These are phyloP conservation scores for Neohortaea acidophila DNA, from an alignment of 495 filamentous ascomycete species.

Conservation along the genomic window DNA sequence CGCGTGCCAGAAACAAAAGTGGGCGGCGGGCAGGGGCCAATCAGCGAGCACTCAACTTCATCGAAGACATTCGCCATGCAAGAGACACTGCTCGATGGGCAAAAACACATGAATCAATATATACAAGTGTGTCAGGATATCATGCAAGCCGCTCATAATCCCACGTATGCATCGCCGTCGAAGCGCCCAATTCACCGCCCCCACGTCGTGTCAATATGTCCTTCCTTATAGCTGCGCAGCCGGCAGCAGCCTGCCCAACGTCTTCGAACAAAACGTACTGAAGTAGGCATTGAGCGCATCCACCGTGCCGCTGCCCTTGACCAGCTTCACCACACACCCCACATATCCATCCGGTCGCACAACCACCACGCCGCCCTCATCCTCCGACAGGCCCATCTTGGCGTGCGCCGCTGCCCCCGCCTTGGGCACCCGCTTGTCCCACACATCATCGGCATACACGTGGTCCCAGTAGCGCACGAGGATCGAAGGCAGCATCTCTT, in stretches of 20 bases:
- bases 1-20: too few relatives aligned
- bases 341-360: conserved; percentile 80
- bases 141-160: too few relatives aligned
- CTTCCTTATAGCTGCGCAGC: conserved; percentile 10
- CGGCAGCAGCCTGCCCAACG: conserved; percentile 24
- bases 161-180: too few relatives aligned
- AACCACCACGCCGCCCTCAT: conserved; percentile 62
- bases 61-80: too few relatives aligned
- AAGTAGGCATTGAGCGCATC: conserved; percentile 79
- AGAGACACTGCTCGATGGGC: too few relatives aligned
- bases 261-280: conserved; percentile 38
- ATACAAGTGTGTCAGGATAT: too few relatives aligned
- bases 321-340: conserved; percentile 52
- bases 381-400: conserved; percentile 67
- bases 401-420: conserved; percentile 62
- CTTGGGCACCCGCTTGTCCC: conserved; percentile 52
- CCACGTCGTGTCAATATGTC: too few relatives aligned
- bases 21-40: too few relatives aligned
- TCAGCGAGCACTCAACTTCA: too few relatives aligned
- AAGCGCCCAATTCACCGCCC: too few relatives aligned
- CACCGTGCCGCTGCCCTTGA: conserved; percentile 60
- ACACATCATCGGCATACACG: conserved; percentile 74
- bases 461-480: conserved; percentile 64
- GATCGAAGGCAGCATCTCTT: conserved; percentile 46
- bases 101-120: too few relatives aligned